A percentile compares a stretch with the other conserved stretches of the same genome.
Evolutionary conservation across 805 yeast species (phyloP).

Genomic region (Nakazawaea populi): DNA sequence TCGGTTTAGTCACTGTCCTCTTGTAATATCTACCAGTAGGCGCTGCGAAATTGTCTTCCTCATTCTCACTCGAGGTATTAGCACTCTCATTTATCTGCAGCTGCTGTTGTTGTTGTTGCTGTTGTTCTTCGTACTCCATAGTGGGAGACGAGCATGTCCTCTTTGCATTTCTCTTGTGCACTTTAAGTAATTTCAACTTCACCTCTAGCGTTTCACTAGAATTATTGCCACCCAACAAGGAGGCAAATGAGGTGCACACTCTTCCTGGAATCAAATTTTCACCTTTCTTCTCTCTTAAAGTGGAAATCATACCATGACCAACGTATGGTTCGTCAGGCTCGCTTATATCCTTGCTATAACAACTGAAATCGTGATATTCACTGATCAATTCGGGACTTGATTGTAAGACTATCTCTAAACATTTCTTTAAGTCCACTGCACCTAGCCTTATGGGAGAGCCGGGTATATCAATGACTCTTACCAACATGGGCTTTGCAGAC

Average conservation of each 20-base stretch:
- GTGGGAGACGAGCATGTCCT: conserved; percentile 7
- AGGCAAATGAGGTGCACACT: conserved; percentile 49
- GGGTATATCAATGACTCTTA: conserved; percentile 38
- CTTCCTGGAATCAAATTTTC: conserved; percentile 44
- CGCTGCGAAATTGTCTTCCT: conserved; percentile 4
- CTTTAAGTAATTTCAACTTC: conserved; percentile 36
- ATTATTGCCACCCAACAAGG: conserved; percentile 27
- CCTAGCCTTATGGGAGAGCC: conserved; percentile 34
- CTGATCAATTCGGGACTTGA: conserved; percentile 42
- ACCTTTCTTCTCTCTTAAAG: conserved; percentile 18
- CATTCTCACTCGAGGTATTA: conserved; percentile 5
- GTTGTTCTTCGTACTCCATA: neutral
- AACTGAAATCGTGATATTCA: conserved; percentile 38
- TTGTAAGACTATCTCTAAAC: conserved; percentile 35
- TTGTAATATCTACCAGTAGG: conserved; percentile 9
- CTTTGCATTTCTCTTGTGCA: conserved; percentile 4
- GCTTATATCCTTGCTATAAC: conserved; percentile 40
- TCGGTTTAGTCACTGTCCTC: neutral
- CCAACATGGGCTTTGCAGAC: conserved; percentile 25
- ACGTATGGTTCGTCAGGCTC: conserved; percentile 48
- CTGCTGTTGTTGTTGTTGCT: conserved; percentile 2
- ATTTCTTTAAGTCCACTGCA: conserved; percentile 36
- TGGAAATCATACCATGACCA: conserved; percentile 37
- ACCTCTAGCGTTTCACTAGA: conserved; percentile 52
- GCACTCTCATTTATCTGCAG: neutral